Evolutionary conservation across 164 flowering plant species (phyloP), one percentile per base, ranked within the genome.

Genomic region (Vitis labrusca): DNA sequence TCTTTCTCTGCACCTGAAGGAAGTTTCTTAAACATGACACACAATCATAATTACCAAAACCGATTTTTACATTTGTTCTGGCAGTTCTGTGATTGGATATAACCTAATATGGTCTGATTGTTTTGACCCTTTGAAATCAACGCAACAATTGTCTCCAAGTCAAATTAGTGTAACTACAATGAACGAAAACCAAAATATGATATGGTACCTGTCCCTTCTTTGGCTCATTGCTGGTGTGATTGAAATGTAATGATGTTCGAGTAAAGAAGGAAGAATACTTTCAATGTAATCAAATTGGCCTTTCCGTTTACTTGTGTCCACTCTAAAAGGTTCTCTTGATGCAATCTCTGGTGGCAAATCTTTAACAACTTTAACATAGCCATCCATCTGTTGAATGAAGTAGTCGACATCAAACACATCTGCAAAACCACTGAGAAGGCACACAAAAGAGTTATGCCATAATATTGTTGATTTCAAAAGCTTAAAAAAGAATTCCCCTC

Each of bases 321-420:
- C 98, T 29, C 30, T 84, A 74, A 87, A 73, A 7, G 99, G 98
- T 74, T 87, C 94, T 78, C 72, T 87, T 23, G 88, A 85, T 61
- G 85, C 83, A 68, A 95, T 70, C 63, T 82, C 92, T 53, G 80
- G 74, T 11, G 98, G 98, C 81, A 93, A 64, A 62, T 87, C 93
- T 73, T 89, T 90, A 7, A 85, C 85, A 69, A 95, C 89, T 54
- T 81, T 75, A 59, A 89, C 72, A 80, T 84, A 93, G 62, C 89
- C 91, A 70, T 76, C 77, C 88, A 89, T 84, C 75, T 89, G 81
- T 67, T 85, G 77, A 67, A 91, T 87, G 91, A 95, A 95, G 82
- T 86, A 88, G 56, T 93, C 94, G 15, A 87, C 97, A 83, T 95
- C 99, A 85, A 93, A 95, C 29, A 93, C 92, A 90, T 93, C 99